These are phyloP conservation scores for Metarhizium guizhouense DNA, from an alignment of 2,329 filamentous ascomycete species.

Conservation along the genomic window DNA sequence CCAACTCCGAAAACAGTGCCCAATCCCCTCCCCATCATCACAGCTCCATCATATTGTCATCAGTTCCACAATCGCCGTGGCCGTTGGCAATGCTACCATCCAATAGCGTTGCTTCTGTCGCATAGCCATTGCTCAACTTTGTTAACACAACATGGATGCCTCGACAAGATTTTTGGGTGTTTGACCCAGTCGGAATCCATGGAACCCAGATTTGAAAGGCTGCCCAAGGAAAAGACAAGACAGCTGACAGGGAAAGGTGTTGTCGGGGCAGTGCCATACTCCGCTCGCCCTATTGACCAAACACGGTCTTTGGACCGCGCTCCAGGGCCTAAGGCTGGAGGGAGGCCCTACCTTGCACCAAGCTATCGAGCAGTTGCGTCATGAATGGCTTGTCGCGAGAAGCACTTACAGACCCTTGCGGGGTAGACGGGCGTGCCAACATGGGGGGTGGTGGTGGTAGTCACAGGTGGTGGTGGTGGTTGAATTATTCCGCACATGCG, in stretches of 20 bases:
- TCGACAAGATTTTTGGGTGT: not conserved
- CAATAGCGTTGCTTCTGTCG: not conserved
- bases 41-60: not conserved
- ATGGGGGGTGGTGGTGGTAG: not conserved
- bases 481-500: conserved; percentile 2
- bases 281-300: not conserved
- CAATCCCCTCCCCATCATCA: not conserved
- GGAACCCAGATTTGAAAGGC: not conserved
- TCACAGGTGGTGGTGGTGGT: not conserved
- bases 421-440: conserved; percentile 1
- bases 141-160: not conserved
- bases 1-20: not conserved
- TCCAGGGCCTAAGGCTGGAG: not conserved
- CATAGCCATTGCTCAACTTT: not conserved
- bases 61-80: not conserved
- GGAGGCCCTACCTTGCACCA: not conserved
- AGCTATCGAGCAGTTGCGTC: conserved; percentile 2
- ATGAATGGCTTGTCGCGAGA: conserved; percentile 1
- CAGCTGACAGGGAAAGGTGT: not conserved
- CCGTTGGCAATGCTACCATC: not conserved
- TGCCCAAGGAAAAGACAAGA: not conserved
- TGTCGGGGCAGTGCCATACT: not conserved
- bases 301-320: not conserved
- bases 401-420: conserved; percentile 2
- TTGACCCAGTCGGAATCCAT: not conserved